phyloP scores from a whole-genome alignment of 2,329 filamentous ascomycete species.

The Fusarium liriodendri region DNA sequence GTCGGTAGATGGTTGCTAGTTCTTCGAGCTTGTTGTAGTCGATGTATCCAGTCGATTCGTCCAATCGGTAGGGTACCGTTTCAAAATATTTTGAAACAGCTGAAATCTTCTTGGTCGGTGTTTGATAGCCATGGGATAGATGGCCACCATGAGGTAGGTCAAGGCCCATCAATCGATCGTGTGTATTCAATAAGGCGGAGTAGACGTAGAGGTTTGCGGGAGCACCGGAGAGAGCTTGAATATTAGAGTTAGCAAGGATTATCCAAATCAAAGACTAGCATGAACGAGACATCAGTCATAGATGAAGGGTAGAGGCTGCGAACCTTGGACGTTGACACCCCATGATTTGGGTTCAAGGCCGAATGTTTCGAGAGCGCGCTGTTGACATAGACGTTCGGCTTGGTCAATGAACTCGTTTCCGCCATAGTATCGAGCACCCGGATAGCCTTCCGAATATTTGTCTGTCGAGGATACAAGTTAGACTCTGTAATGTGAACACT shows the following conservation, averaged over 20 bases:
- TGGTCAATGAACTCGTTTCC: constrained; percentile 97
- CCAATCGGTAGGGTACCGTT: constrained; percentile 92
- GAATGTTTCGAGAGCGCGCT: constrained; percentile 89
- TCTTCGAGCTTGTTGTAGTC: constrained; percentile 95
- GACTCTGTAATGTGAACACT: neutral
- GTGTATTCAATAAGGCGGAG: constrained; percentile 89
- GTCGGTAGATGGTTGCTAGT: constrained; percentile 87
- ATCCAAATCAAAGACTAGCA: neutral
- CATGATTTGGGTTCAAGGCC: constrained; percentile 85
- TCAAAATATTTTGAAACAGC: constrained; percentile 99
- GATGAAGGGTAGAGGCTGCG: constrained; percentile 43
- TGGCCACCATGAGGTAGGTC: constrained; percentile 97
- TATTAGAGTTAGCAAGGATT: constrained; percentile 16
- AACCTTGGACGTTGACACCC: constrained; percentile 96
- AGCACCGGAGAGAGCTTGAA: constrained; percentile 78
- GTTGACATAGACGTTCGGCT: constrained; percentile 88
- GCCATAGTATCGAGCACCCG: constrained; percentile 94
- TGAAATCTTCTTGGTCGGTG: constrained; percentile 94
- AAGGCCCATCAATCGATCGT: constrained; percentile 96
- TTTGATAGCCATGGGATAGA: constrained; percentile 97
- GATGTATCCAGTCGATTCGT: constrained; percentile 91
- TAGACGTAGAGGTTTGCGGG: constrained; percentile 91
- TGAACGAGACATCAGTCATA: neutral
- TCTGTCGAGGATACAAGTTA: constrained; percentile 60
- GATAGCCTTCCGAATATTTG: constrained; percentile 99